phyloP scores from a whole-genome alignment of 148 eudicot genomes.

The Cornus florida region DNA sequence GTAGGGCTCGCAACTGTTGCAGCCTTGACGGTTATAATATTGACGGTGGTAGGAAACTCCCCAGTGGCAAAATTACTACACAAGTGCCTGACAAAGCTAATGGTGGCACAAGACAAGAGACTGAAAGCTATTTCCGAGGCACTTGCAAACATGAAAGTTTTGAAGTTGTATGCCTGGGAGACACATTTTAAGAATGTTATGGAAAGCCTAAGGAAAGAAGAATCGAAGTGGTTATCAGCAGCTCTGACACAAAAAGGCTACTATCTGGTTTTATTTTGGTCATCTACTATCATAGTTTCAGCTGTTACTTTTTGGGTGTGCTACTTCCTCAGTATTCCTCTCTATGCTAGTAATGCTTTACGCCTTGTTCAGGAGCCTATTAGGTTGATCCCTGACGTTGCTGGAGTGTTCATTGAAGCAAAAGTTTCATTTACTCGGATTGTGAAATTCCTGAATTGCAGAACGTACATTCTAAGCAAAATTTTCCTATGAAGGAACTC shows the following conservation, averaged over 20 bases:
- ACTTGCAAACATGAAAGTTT: slow-evolving; percentile 45
- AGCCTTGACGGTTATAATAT: slow-evolving; percentile 27
- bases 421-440: slow-evolving; percentile 46
- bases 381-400: slow-evolving; percentile 47
- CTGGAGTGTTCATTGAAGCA: slow-evolving; percentile 43
- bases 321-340: slow-evolving; percentile 34
- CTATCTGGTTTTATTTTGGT: slow-evolving; percentile 42
- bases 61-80: slow-evolving; percentile 50
- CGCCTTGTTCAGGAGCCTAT: slow-evolving; percentile 59
- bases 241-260: slow-evolving; percentile 37
- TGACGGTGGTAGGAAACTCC: slow-evolving; percentile 38
- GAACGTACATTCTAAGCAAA: slow-evolving; percentile 8
- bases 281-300: slow-evolving; percentile 43
- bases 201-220: slow-evolving; percentile 39
- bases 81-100: slow-evolving; percentile 42
- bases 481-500: not conserved
- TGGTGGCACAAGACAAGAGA: slow-evolving; percentile 47
- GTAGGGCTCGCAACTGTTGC: slow-evolving; percentile 40
- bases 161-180: slow-evolving; percentile 73
- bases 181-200: slow-evolving; percentile 35
- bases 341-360: slow-evolving; percentile 45
- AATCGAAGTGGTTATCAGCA: slow-evolving; percentile 33
- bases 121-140: slow-evolving; percentile 44
- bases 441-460: slow-evolving; percentile 42
- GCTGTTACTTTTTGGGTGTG: slow-evolving; percentile 47